These are phyloP conservation scores for Camelina sativa DNA, from an alignment of 345 rosid genomes.

Conservation along the genomic window DNA sequence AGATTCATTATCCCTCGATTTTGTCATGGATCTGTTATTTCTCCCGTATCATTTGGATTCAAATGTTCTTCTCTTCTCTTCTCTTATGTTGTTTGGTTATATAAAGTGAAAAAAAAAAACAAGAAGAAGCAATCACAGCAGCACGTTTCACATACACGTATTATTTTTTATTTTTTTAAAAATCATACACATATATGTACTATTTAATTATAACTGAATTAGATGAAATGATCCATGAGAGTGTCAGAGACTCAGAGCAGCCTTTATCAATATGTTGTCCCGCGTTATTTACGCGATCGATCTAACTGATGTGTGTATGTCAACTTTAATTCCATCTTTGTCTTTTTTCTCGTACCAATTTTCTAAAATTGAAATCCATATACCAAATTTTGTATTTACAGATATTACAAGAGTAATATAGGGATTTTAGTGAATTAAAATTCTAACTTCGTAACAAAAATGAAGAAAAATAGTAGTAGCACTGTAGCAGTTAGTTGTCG, in stretches of 20 bases:
- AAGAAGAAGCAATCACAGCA: background rate
- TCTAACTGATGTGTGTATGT: slow-evolving; percentile 19
- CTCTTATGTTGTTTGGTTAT: background rate
- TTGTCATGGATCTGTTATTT: background rate
- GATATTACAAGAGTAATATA: background rate
- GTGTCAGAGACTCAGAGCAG: slow-evolving; percentile 45
- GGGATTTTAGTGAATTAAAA: background rate
- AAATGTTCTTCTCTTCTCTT: background rate
- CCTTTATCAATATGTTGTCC: slow-evolving; percentile 43
- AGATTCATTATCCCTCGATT: background rate
- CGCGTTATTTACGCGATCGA: slow-evolving; percentile 45
- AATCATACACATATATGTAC: background rate
- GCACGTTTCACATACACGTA: background rate
- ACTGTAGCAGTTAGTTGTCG: background rate
- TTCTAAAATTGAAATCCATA: background rate
- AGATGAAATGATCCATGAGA: slow-evolving; percentile 40
- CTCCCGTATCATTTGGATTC: background rate
- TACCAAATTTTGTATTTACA: too few species aligned
- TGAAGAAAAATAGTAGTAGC: too few species aligned
- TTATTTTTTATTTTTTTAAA: background rate
- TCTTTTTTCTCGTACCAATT: slow-evolving; percentile 5
- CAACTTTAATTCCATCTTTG: slow-evolving; percentile 39
- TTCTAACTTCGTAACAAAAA: background rate
- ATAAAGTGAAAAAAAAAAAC: background rate
- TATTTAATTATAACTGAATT: slow-evolving; percentile 16